These are phyloP conservation scores for Aspergillus awamori DNA, from an alignment of 2,329 filamentous ascomycete species.

Conservation along the genomic window DNA sequence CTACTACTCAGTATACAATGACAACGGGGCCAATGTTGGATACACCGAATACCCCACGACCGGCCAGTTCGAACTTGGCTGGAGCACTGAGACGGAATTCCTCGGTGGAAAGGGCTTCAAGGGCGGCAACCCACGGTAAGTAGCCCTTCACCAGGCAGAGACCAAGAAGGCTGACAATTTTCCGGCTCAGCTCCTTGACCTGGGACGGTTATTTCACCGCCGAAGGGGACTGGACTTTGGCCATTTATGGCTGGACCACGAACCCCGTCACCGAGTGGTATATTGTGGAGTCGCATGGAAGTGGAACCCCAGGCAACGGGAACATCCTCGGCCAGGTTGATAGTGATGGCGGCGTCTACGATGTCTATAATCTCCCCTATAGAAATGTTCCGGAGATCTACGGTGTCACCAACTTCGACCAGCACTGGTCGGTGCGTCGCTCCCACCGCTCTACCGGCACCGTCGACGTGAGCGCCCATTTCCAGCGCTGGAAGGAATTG, in stretches of 20 bases:
- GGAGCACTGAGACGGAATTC: background rate
- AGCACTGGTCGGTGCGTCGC: conserved; percentile 9
- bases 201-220: background rate
- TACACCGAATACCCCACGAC: conserved; percentile 6
- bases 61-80: conserved; percentile 8
- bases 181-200: background rate
- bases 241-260: conserved; percentile 7
- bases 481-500: conserved; percentile 5
- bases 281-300: conserved; percentile 19
- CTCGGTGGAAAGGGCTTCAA: background rate
- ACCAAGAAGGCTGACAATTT: background rate
- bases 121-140: conserved; percentile 5
- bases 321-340: conserved; percentile 10
- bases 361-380: conserved; percentile 6
- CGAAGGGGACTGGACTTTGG: conserved; percentile 9
- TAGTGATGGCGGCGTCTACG: conserved; percentile 3
- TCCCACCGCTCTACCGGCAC: background rate
- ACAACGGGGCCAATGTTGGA: background rate
- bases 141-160: background rate
- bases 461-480: conserved; percentile 3
- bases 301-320: conserved; percentile 1
- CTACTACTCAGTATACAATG: conserved; percentile 12
- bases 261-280: conserved; percentile 12
- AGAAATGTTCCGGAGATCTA: conserved; percentile 11
- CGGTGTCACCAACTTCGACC: conserved; percentile 10